Percentiles rank a stretch among this genome's conserved stretches.
phyloP scores from a whole-genome alignment of 2,329 filamentous ascomycete species.

The Arthrobotrys musiformis region DNA sequence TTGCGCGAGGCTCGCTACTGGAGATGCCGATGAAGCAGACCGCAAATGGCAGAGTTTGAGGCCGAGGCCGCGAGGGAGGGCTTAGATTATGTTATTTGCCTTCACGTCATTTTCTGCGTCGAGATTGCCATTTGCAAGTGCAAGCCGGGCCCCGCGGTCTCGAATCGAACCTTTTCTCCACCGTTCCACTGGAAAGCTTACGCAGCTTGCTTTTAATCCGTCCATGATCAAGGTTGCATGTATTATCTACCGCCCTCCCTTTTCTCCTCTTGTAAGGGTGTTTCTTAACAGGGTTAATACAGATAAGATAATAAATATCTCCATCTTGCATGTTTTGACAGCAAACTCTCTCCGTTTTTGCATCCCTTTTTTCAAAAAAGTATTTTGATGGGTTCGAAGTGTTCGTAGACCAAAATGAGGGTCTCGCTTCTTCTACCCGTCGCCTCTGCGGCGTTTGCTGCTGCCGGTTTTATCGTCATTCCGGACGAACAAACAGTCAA shows the following conservation, averaged over 20 bases:
- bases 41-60: neutral
- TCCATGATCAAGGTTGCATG: no score
- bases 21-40: no score
- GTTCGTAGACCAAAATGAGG: conserved; percentile 36
- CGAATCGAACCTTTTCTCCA: neutral
- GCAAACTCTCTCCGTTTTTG: neutral
- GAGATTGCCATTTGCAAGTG: neutral
- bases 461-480: conserved; percentile 36
- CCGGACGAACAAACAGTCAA: conserved; percentile 39
- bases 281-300: no score
- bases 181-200: neutral
- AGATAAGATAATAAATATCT: conserved; percentile 25
- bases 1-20: neutral
- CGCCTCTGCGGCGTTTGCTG: conserved; percentile 42
- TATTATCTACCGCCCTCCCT: neutral
- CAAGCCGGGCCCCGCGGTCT: neutral
- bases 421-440: conserved; percentile 50
- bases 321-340: neutral
- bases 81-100: neutral
- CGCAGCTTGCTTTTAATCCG: conserved; percentile 3
- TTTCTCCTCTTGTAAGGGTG: no score
- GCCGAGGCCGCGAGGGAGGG: neutral
- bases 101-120: conserved; percentile 9
- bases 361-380: neutral
- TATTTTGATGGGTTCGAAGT: conserved; percentile 6